phyloP scores from a whole-genome alignment of 768 basidiomycete species.

The Lentinus tigrinus region DNA sequence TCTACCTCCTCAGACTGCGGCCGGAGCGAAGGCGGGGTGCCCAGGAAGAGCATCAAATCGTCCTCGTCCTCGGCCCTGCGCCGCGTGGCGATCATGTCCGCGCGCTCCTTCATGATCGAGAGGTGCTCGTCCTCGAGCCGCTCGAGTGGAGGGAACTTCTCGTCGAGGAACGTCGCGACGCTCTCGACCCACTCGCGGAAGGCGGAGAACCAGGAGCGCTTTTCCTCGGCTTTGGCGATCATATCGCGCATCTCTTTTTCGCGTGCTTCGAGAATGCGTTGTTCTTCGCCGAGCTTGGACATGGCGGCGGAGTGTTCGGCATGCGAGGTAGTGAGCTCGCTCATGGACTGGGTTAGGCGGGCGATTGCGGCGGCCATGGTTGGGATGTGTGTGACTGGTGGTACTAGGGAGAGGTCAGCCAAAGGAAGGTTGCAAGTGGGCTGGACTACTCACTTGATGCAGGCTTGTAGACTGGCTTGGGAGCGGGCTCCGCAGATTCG shows the following conservation, averaged over 20 bases:
- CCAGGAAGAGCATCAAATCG: constrained; percentile 71
- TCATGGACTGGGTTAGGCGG: constrained; percentile 58
- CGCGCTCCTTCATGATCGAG: constrained; percentile 72
- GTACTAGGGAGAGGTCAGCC: constrained; percentile 52
- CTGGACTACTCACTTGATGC: constrained; percentile 56
- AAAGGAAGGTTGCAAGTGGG: background rate
- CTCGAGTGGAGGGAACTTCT: constrained; percentile 84
- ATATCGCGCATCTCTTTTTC: constrained; percentile 75
- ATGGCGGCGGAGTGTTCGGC: constrained; percentile 57
- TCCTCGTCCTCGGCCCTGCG: constrained; percentile 77
- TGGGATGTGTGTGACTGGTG: constrained; percentile 61
- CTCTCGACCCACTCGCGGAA: constrained; percentile 82
- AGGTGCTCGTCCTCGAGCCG: constrained; percentile 73
- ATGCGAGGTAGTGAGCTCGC: constrained; percentile 67
- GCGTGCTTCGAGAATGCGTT: constrained; percentile 50
- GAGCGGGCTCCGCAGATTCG: constrained; percentile 33
- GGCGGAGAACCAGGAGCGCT: constrained; percentile 77
- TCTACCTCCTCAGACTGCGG: constrained; percentile 48
- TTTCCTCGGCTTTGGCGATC: constrained; percentile 71
- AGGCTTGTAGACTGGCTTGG: constrained; percentile 66
- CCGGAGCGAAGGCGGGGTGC: constrained; percentile 41
- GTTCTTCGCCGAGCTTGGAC: constrained; percentile 58
- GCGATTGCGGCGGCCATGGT: constrained; percentile 58
- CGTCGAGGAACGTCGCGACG: constrained; percentile 82
- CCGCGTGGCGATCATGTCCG: constrained; percentile 65